Conservation (phyloP, 1,284 basidiomycete genomes). For the Sanghuangporus sanghuang region DNA sequence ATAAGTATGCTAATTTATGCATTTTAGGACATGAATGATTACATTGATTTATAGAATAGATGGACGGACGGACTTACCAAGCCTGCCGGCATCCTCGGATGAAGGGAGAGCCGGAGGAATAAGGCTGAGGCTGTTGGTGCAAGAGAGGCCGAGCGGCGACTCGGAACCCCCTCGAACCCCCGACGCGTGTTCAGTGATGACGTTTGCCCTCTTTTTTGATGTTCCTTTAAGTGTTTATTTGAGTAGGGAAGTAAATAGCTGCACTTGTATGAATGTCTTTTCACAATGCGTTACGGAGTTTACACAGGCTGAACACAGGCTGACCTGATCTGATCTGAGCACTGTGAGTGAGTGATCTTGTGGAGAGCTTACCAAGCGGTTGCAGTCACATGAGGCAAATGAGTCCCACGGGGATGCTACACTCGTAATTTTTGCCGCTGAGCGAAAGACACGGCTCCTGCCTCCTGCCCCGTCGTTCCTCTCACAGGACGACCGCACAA, state of each 20-base stretch:
- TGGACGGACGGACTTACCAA: not conserved
- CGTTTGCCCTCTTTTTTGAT: not conserved
- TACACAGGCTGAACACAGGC: no score
- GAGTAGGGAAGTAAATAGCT: no score
- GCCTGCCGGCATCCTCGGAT: not conserved
- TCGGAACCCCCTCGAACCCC: no score
- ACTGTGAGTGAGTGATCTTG: not conserved
- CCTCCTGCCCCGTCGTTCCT: constrained; percentile 16
- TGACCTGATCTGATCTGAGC: not conserved
- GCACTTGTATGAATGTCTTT: not conserved
- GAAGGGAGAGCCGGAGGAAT: not conserved
- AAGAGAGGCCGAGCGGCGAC: not conserved
- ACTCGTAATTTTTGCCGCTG: not conserved
- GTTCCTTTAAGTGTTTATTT: not conserved
- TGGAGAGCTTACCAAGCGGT: no score
- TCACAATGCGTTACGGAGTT: not conserved
- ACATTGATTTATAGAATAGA: constrained; percentile 5
- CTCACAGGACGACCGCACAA: constrained; percentile 10
- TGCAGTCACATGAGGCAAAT: not conserved
- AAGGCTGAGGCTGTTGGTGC: no score
- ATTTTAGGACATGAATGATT: constrained; percentile 9
- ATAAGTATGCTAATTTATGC: not conserved
- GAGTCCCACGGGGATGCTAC: not conserved
- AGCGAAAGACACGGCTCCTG: constrained; percentile 1
- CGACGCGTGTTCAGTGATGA: not conserved